Base-by-base conservation (phyloP, 352 stramenopile species). In the Phytophthora pinifolia region DNA sequence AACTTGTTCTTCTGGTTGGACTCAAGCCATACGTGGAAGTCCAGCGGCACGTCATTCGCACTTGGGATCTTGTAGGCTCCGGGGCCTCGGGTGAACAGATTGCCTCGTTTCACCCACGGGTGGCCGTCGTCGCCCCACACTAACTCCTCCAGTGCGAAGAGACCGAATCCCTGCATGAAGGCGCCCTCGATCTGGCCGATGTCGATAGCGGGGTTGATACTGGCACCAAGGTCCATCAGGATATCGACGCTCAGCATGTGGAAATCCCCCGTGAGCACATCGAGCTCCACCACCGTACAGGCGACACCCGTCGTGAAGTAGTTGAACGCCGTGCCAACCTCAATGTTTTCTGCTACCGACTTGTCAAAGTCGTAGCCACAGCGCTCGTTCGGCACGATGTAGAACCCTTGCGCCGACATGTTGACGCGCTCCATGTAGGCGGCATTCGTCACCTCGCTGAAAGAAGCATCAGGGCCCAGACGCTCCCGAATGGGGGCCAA, bases 151-250 rank as follows among this genome's bases (percentile, higher is more conserved):
- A 97, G 88, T 4, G 92, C 96, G 36, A 92, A 92, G 63, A 97
- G 91, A 7, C 96, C 96, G 73, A 98, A 97, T 42, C 93, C 96
- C 60, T 98, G 96, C 49, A 98, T 89, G 67, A 99, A 99, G 1
- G 94, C 96, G 27, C 96, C 96, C 76, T 99, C 96, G 32, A 99
- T 98, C 72, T 99, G 96, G 13, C 96, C 96, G 65, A 99, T 96
- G 62, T 99, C 96, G 67, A 99, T 98, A 13, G 89, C 81, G 27
- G 95, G 95, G 67, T 99, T 99, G 62, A 99, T 96, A 46, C 87
- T 98, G 9, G 85, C 85, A 22, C 96, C 96, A 17, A 98, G 76
- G 55, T 97, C 90, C 86, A 97, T 96, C 41, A 91, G 45, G 42
- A 98, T 81, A 50, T 97, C 86, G 14, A 88, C 80, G 43, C 76